phyloP scores from a whole-genome alignment of 2,329 filamentous ascomycete genomes.

The Didymella exigua region DNA sequence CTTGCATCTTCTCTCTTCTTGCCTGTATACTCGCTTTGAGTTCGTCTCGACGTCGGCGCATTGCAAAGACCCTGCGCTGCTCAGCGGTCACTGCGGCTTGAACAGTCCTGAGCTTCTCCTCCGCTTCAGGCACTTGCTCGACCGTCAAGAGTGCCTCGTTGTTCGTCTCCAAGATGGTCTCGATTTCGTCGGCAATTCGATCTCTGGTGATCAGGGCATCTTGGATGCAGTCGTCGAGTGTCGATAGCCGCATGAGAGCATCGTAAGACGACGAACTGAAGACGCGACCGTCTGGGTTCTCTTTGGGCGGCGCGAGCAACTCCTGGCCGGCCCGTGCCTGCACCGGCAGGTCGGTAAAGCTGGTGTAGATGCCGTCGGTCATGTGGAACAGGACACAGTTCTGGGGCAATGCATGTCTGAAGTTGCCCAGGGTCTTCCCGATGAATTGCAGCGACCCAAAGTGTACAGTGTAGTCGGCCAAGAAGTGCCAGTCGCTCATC shows the following conservation, averaged over 20 bases:
- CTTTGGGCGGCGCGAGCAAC: conserved; percentile 42
- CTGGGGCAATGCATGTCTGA: conserved; percentile 74
- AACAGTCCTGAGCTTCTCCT: conserved; percentile 52
- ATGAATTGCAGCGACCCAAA: conserved; percentile 78
- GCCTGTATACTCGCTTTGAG: conserved; percentile 69
- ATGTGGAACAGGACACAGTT: conserved; percentile 89
- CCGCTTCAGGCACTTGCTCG: conserved; percentile 50
- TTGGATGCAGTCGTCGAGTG: conserved; percentile 87
- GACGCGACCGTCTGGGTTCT: conserved; percentile 54
- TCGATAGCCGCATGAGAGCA: conserved; percentile 83
- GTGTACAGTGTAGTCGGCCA: conserved; percentile 75
- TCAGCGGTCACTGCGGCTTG: conserved; percentile 65
- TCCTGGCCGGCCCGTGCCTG: conserved; percentile 42
- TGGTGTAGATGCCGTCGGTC: conserved; percentile 82
- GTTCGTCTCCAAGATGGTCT: conserved; percentile 53
- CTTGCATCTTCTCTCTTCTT: conserved; percentile 70
- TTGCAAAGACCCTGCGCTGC: conserved; percentile 67
- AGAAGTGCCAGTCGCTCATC: conserved; percentile 62
- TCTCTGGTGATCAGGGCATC: conserved; percentile 82
- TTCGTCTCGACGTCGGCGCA: conserved; percentile 68
- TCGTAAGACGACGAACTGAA: conserved; percentile 82
- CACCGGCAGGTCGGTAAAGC: conserved; percentile 68
- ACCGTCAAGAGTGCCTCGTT: conserved; percentile 44
- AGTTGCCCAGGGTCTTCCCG: conserved; percentile 63
- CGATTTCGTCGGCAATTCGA: conserved; percentile 78